phyloP scores from a whole-genome alignment of 768 basidiomycete species.

The Cytidiella melzeri region DNA sequence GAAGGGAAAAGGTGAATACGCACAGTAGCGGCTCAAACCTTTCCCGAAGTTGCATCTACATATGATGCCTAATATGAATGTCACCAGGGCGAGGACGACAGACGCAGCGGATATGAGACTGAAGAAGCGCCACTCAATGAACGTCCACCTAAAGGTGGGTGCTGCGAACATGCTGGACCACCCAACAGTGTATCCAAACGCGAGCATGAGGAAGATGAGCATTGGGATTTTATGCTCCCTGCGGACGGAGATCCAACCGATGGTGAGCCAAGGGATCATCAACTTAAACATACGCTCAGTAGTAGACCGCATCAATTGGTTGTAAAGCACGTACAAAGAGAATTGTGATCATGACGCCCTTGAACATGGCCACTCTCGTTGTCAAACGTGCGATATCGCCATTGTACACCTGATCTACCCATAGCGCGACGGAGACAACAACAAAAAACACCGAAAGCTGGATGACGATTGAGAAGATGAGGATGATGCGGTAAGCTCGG shows the following conservation, averaged over 20 bases:
- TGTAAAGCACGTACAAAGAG: conserved; percentile 36
- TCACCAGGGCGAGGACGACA: conserved; percentile 46
- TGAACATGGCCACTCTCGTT: conserved; percentile 41
- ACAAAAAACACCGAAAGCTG: conserved; percentile 81
- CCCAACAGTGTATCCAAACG: conserved; percentile 54
- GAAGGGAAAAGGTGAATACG: conserved; percentile 24
- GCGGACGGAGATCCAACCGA: conserved; percentile 73
- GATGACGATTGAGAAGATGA: conserved; percentile 63
- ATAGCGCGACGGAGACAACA: conserved; percentile 58
- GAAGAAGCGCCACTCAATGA: conserved; percentile 71
- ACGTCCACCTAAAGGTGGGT: conserved; percentile 70
- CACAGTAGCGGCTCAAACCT: conserved; percentile 62
- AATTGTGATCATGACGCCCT: conserved; percentile 38
- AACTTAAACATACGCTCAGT: conserved; percentile 32
- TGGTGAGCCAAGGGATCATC: conserved; percentile 63
- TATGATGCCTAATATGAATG: conserved; percentile 55
- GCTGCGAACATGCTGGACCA: conserved; percentile 74
- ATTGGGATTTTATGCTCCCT: conserved; percentile 55
- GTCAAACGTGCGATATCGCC: conserved; percentile 54
- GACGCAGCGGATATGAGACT: conserved; percentile 54
- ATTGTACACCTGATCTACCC: conserved; percentile 73
- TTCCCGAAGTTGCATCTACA: conserved; percentile 76
- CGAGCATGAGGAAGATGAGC: conserved; percentile 56
- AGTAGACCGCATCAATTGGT: background rate
- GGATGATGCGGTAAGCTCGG: conserved; percentile 66